A percentile compares a stretch with the other conserved stretches of the same genome.
phyloP scores from a whole-genome alignment of 257 asterid genomes.

The Salvia rosmarinus region DNA sequence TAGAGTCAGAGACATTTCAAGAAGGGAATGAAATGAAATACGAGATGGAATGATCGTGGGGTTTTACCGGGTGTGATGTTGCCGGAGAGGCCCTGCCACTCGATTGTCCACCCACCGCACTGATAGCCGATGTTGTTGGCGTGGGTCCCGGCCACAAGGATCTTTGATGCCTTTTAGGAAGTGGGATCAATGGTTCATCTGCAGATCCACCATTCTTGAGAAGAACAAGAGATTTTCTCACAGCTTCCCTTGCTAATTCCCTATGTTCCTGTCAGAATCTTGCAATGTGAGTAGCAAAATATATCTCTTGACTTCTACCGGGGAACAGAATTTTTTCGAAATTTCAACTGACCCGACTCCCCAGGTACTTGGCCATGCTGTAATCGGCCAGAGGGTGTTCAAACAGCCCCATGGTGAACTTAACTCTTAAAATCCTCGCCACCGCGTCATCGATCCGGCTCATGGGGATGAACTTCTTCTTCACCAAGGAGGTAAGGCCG shows the following conservation, averaged over 20 bases:
- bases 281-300: not conserved
- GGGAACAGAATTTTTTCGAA: not conserved
- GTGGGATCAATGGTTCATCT: slow-evolving; percentile 43
- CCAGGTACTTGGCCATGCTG: slow-evolving; percentile 66
- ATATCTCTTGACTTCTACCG: not conserved
- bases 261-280: slow-evolving; percentile 46
- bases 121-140: slow-evolving; percentile 54
- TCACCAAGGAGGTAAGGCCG: slow-evolving; percentile 58
- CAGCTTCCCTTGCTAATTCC: slow-evolving; percentile 62
- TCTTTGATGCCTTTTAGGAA: slow-evolving; percentile 47
- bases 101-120: slow-evolving; percentile 62
- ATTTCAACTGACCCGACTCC: slow-evolving; percentile 51
- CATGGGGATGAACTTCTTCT: slow-evolving; percentile 48
- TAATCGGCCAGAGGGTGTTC: slow-evolving; percentile 71
- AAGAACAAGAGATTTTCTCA: slow-evolving; percentile 55
- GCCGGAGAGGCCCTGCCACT: slow-evolving; percentile 59
- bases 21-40: not conserved
- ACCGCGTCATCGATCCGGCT: slow-evolving; percentile 78
- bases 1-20: not conserved
- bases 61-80: slow-evolving; percentile 48
- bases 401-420: slow-evolving; percentile 69
- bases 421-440: slow-evolving; percentile 62
- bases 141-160: slow-evolving; percentile 57
- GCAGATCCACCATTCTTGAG: slow-evolving; percentile 54
- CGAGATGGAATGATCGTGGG: not conserved